phyloP scores from a whole-genome alignment of 208 protist species.

The Vickermania spadyakhi region DNA sequence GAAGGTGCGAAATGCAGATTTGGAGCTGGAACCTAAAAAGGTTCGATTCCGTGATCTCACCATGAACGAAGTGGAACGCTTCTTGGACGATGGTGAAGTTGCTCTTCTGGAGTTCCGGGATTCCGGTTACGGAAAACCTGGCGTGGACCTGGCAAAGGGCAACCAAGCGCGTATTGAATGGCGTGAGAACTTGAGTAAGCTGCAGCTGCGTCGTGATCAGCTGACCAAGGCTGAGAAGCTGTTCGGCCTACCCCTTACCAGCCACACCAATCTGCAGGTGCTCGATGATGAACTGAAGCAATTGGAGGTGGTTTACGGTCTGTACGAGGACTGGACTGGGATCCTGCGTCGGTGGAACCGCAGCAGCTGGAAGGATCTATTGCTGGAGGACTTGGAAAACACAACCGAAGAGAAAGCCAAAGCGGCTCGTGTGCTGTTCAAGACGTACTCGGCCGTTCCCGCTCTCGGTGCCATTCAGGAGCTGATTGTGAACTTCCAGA shows the following conservation, averaged over 20 bases:
- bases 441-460: slow-evolving; percentile 79
- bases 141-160: slow-evolving; percentile 87
- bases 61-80: slow-evolving; percentile 77
- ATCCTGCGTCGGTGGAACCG: slow-evolving; percentile 92
- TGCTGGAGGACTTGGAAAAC: slow-evolving; percentile 90
- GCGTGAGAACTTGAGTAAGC: slow-evolving; percentile 57
- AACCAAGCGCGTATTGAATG: slow-evolving; percentile 87
- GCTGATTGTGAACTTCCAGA: slow-evolving; percentile 92
- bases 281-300: slow-evolving; percentile 88
- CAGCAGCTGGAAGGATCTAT: slow-evolving; percentile 96
- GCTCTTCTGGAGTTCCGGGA: slow-evolving; percentile 65
- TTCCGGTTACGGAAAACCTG: slow-evolving; percentile 73
- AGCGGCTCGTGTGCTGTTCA: slow-evolving; percentile 73
- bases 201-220: slow-evolving; percentile 79
- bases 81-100: slow-evolving; percentile 42
- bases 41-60: slow-evolving; percentile 92
- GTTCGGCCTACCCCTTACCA: slow-evolving; percentile 93
- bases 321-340: slow-evolving; percentile 91
- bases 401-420: slow-evolving; percentile 91
- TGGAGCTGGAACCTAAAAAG: slow-evolving; percentile 89
- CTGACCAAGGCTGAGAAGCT: slow-evolving; percentile 95
- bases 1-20: slow-evolving; percentile 58
- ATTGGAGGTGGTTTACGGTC: slow-evolving; percentile 89
- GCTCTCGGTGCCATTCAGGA: slow-evolving; percentile 89
- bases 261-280: slow-evolving; percentile 86